Conservation (phyloP, 768 basidiomycete genomes). For the Kwoniella sp. region DNA sequence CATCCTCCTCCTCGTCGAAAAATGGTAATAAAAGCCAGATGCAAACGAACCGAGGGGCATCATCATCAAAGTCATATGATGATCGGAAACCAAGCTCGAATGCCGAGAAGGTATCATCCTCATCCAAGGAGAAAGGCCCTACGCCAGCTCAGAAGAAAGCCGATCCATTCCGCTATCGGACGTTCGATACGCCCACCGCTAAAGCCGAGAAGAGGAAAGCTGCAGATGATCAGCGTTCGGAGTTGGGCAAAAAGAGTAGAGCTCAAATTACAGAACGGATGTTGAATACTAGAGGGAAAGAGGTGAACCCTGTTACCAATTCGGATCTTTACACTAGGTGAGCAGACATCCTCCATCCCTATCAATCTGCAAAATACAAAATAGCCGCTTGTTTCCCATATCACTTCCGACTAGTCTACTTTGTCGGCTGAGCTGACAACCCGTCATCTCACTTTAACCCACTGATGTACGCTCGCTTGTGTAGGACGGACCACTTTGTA, state of each 20-base stretch:
- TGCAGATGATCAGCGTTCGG: constrained; percentile 17
- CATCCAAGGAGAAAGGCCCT: constrained; percentile 1
- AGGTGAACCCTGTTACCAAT: constrained; percentile 49
- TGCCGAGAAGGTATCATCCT: no score
- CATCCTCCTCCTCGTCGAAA: no score
- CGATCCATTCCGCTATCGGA: background rate
- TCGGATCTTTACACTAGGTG: constrained; percentile 47
- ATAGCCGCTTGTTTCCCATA: no score
- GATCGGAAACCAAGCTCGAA: no score
- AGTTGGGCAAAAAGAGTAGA: constrained; percentile 20
- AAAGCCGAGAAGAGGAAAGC: constrained; percentile 28
- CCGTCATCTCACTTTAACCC: no score
- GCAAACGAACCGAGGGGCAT: background rate
- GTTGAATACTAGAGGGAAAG: constrained; percentile 42
- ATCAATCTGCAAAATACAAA: no score
- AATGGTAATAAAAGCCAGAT: no score
- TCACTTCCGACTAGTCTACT: no score
- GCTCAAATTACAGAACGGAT: constrained; percentile 33
- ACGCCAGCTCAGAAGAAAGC: background rate
- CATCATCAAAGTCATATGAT: background rate
- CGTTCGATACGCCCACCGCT: background rate
- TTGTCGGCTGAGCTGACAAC: no score
- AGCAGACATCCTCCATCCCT: no score
- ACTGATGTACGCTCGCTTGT: no score
- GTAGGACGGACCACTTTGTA: constrained; percentile 49